Percentiles rank a stretch among this genome's conserved stretches.
phyloP scores from a whole-genome alignment of 345 rosid genomes.

The Microcos paniculata region DNA sequence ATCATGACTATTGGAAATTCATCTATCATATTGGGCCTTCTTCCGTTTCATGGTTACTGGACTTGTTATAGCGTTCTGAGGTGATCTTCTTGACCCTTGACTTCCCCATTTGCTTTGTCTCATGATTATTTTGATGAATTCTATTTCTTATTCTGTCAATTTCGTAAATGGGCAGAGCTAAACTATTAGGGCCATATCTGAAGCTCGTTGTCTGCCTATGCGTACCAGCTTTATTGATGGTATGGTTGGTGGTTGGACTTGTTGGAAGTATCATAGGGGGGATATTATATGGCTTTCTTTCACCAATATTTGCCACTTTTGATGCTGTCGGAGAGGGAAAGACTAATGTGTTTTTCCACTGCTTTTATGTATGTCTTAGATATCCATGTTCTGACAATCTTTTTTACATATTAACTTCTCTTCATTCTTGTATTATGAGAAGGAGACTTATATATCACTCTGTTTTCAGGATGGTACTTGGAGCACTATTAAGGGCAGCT shows the following conservation, averaged over 20 bases:
- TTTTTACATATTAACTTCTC: background rate
- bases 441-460: conserved; percentile 6
- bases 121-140: conserved; percentile 6
- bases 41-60: conserved; percentile 60
- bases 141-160: conserved; percentile 22
- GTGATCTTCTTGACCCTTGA: conserved; percentile 36
- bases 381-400: background rate
- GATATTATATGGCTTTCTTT: conserved; percentile 65
- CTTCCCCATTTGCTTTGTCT: conserved; percentile 10
- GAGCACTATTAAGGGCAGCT: conserved; percentile 59
- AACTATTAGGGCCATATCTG: conserved; percentile 68
- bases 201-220: conserved; percentile 70
- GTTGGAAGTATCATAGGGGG: conserved; percentile 71
- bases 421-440: conserved; percentile 9
- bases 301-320: conserved; percentile 91
- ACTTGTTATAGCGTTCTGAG: conserved; percentile 71
- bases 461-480: conserved; percentile 82
- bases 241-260: conserved; percentile 63
- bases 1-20: conserved; percentile 71
- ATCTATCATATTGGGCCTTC: conserved; percentile 64
- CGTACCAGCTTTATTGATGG: conserved; percentile 51
- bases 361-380: conserved; percentile 63
- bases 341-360: conserved; percentile 52
- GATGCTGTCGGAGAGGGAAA: conserved; percentile 95
- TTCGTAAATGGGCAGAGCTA: conserved; percentile 57